Percentiles rank a stretch among this genome's conserved stretches.
phyloP scores from a whole-genome alignment of 1,284 basidiomycete genomes.

The Papiliotrema flavescens region DNA sequence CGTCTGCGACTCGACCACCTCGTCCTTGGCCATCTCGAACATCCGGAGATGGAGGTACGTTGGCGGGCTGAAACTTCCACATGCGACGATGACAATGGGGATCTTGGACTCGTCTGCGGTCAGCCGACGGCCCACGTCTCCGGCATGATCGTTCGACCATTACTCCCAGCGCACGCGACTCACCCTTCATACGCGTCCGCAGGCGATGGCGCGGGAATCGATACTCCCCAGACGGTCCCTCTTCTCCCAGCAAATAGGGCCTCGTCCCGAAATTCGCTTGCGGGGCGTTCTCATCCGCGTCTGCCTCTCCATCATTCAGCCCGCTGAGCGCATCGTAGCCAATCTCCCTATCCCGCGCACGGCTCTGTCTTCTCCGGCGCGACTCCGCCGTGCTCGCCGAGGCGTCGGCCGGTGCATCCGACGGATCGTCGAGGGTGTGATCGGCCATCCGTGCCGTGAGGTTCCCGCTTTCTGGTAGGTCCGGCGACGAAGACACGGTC shows the following conservation, averaged over 20 bases:
- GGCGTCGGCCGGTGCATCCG: background rate
- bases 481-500: background rate
- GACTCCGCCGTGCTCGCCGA: background rate
- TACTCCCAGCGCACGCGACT: conserved; percentile 11
- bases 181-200: conserved; percentile 49
- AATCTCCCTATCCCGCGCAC: conserved; percentile 21
- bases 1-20: conserved; percentile 83
- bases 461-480: background rate
- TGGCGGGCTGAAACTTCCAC: conserved; percentile 57
- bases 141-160: background rate
- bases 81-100: conserved; percentile 54
- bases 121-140: too few species aligned
- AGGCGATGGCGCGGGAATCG: conserved; percentile 49
- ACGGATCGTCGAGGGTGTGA: too few species aligned
- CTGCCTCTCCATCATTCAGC: conserved; percentile 47
- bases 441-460: too few species aligned
- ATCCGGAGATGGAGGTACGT: conserved; percentile 67
- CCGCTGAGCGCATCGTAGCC: conserved; percentile 42
- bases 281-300: conserved; percentile 41
- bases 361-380: conserved; percentile 7
- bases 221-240: conserved; percentile 37
- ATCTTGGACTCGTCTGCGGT: conserved; percentile 50
- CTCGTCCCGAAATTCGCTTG: conserved; percentile 36
- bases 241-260: conserved; percentile 37
- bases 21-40: conserved; percentile 98